phyloP scores from a whole-genome alignment of 306 rosid species.

The Urtica urens region DNA sequence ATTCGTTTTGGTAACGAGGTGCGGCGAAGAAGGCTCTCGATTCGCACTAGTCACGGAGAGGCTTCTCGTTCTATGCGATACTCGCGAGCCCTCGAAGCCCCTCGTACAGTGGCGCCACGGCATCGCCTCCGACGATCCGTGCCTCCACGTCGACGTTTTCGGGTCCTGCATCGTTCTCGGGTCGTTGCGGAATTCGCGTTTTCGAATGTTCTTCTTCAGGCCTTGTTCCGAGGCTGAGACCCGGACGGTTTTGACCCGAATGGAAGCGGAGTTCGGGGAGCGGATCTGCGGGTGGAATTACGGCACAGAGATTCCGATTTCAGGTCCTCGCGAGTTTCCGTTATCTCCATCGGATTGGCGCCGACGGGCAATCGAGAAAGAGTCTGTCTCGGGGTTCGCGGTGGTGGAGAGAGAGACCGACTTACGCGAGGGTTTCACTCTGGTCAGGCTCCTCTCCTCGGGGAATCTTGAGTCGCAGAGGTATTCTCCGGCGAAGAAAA shows the following conservation, averaged over 20 bases:
- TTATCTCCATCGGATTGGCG: constrained; percentile 61
- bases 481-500: constrained; percentile 38
- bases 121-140: constrained; percentile 36
- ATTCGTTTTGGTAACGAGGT: constrained; percentile 40
- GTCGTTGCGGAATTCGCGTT: constrained; percentile 47
- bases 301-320: constrained; percentile 32
- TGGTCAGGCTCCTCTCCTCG: constrained; percentile 47
- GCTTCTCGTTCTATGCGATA: constrained; percentile 48
- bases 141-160: constrained; percentile 26
- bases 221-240: constrained; percentile 22
- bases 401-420: constrained; percentile 29
- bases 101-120: constrained; percentile 61
- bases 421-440: constrained; percentile 48
- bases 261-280: constrained; percentile 19
- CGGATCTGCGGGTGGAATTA: constrained; percentile 43
- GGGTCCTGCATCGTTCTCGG: constrained; percentile 64
- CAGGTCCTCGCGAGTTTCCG: constrained; percentile 33
- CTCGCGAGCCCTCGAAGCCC: constrained; percentile 37
- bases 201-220: constrained; percentile 47
- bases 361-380: constrained; percentile 58
- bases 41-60: constrained; percentile 40
- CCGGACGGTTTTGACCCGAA: constrained; percentile 17
- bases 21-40: constrained; percentile 31
- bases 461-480: constrained; percentile 58
- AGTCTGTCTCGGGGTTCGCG: constrained; percentile 47